Base-by-base conservation (phyloP, 805 yeast genomes). In the Wickerhamomyces alni region DNA sequence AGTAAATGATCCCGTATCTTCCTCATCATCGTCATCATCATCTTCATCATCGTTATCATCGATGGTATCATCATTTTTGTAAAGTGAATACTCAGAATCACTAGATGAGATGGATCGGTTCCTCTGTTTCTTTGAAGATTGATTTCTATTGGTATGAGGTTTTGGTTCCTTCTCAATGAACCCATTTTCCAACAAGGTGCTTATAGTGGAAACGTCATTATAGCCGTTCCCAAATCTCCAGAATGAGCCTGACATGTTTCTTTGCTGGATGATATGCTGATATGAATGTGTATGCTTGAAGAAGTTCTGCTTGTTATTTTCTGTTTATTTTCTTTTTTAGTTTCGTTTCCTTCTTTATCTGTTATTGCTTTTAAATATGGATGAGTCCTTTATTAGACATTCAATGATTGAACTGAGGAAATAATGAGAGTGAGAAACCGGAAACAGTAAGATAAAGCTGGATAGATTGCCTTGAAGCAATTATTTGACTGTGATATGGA, bases 171-270 rank as follows among this genome's bases (percentile, higher is more conserved):
- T 65, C 43, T 74, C 78, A 33, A 61, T 40, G 30, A 65, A 65
- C 2, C 67, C 66, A 17, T 54, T 59, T 38, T 63, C 64, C 41
- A 67, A 45, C 3, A 74, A 59, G 30, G 65, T 70, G 41, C 80
- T 74, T 37, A 79, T 70, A 38, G 77, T 70, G 3, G 83, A 74
- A 29, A 72, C 76, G 30, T 69, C 61, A 37, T 72, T 63, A 56
- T 75, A 78, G 47, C 73, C 80, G 53, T 72, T 77, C 12, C 77
- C 77, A 55, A 74, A 72, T 46, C 74, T 71, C 84, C 84, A 78
- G 53, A 76, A 77, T 21, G 82, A 62, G 8, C 66, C 62, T 2
- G 70, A 62, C 70, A 66, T 66, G 37, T n/a, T 35, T 18, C 16
- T 16, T 8, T 30, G 9, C 9, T 21, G 17, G 22, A 8, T 30